A percentile compares a stretch with the other conserved stretches of the same genome.
These are phyloP conservation scores for Monosporascus sp. DNA, from an alignment of 2,329 filamentous ascomycete species.

Conservation along the genomic window DNA sequence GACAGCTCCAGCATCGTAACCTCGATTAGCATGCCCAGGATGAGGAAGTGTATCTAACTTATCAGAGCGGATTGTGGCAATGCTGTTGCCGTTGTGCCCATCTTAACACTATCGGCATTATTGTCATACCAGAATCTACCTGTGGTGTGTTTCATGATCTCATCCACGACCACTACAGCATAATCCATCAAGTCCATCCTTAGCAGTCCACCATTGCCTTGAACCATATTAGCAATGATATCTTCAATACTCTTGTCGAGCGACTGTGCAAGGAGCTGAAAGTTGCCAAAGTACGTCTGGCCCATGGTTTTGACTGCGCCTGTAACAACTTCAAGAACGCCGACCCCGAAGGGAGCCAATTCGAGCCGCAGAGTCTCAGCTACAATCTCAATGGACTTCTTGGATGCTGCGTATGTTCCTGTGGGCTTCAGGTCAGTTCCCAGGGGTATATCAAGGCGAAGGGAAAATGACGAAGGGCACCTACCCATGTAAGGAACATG, in stretches of 20 bases:
- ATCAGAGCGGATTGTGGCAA: conserved; percentile 18
- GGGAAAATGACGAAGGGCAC: not conserved
- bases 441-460: not conserved
- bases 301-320: conserved; percentile 20
- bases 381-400: conserved; percentile 20
- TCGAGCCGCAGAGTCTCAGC: conserved; percentile 23
- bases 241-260: conserved; percentile 19
- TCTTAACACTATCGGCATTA: conserved; percentile 12
- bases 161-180: conserved; percentile 13
- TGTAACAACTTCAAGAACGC: conserved; percentile 21
- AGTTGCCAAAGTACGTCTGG: conserved; percentile 22
- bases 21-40: conserved; percentile 5
- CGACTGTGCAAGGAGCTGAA: conserved; percentile 15
- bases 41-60: conserved; percentile 1
- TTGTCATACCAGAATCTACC: conserved; percentile 18
- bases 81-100: conserved; percentile 13
- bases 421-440: not conserved
- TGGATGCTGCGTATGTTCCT: conserved; percentile 24
- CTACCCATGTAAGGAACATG: conserved; percentile 22
- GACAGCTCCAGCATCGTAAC: conserved; percentile 14
- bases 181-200: conserved; percentile 20
- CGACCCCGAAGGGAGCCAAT: conserved; percentile 21
- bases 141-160: conserved; percentile 10
- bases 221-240: conserved; percentile 14
- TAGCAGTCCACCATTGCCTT: conserved; percentile 15